Evolutionary conservation across 768 basidiomycete species (phyloP).

Genomic region (Termitomyces sp.): DNA sequence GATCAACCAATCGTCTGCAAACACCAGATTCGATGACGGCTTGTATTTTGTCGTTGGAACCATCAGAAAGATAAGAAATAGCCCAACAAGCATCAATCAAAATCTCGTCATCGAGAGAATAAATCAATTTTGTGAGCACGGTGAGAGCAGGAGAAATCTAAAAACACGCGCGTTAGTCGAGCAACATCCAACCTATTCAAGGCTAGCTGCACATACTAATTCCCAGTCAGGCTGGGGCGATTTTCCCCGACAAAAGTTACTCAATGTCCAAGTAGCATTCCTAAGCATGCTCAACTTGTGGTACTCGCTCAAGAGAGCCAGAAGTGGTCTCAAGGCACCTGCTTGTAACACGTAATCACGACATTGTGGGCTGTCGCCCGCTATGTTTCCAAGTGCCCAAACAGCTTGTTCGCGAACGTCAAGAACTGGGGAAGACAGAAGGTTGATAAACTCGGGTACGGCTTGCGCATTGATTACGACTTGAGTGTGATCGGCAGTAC

Average conservation of each 20-base stretch:
- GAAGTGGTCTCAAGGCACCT: constrained; percentile 88
- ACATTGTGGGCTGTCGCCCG: constrained; percentile 97
- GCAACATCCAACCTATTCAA: constrained; percentile 2
- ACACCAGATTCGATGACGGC: constrained; percentile 99
- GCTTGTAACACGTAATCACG: constrained; percentile 93
- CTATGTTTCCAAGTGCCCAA: constrained; percentile 99
- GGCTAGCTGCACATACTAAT: constrained; percentile 53
- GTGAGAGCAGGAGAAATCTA: constrained; percentile 96
- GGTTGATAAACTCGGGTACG: constrained; percentile 95
- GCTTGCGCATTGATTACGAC: constrained; percentile 94
- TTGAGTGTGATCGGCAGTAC: constrained; percentile 97
- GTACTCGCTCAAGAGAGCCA: constrained; percentile 87
- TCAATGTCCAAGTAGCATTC: constrained; percentile 98
- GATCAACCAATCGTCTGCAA: constrained; percentile 93
- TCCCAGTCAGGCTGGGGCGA: constrained; percentile 98
- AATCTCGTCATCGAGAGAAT: constrained; percentile 98
- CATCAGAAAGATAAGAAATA: constrained; percentile 98
- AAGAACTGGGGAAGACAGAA: constrained; percentile 88
- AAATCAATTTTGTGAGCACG: constrained; percentile 97
- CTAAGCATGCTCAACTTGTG: constrained; percentile 98
- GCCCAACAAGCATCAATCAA: constrained; percentile 99
- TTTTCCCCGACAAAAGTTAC: constrained; percentile 99
- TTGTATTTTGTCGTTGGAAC: constrained; percentile 99
- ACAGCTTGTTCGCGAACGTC: constrained; percentile 99
- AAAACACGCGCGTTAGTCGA: constrained; percentile 11